phyloP scores from a whole-genome alignment of 305 asterid genomes.

The Galium porrigens region DNA sequence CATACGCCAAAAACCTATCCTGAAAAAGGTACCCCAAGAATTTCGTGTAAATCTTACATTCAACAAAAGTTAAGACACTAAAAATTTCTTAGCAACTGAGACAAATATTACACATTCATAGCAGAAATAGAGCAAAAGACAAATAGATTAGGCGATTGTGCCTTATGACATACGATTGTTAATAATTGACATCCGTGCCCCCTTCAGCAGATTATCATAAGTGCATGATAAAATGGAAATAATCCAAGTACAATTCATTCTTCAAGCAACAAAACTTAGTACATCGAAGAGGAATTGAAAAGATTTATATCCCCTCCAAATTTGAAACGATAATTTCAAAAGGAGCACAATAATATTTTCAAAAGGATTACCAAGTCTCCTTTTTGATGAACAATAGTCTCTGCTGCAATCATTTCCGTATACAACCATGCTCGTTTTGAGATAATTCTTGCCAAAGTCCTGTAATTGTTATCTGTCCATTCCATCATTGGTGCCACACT shows the following conservation, averaged over 20 bases:
- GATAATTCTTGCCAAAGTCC: conserved; percentile 80
- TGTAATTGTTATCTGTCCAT: conserved; percentile 66
- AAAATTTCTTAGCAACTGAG: neutral
- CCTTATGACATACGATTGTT: neutral
- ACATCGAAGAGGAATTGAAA: too few relatives aligned
- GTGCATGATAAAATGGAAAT: neutral
- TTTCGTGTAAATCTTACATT: conserved; percentile 15
- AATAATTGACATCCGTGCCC: neutral
- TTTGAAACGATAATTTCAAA: too few relatives aligned
- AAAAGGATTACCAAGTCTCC: conserved; percentile 52
- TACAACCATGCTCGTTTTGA: conserved; percentile 79
- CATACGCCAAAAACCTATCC: conserved; percentile 78
- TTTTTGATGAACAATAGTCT: conserved; percentile 70
- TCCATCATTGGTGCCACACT: conserved; percentile 98
- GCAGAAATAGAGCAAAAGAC: neutral
- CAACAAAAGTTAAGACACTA: neutral
- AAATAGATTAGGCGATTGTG: neutral
- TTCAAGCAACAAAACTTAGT: too few relatives aligned
- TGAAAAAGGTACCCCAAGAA: conserved; percentile 27
- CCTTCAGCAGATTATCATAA: conserved; percentile 1
- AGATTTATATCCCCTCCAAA: too few relatives aligned
- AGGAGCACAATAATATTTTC: too few relatives aligned
- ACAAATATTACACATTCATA: neutral
- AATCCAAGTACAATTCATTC: neutral
- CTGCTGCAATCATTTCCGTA: conserved; percentile 94